These are phyloP conservation scores for Acrocalymma vagum DNA, from an alignment of 2,329 filamentous ascomycete species.

Conservation along the genomic window DNA sequence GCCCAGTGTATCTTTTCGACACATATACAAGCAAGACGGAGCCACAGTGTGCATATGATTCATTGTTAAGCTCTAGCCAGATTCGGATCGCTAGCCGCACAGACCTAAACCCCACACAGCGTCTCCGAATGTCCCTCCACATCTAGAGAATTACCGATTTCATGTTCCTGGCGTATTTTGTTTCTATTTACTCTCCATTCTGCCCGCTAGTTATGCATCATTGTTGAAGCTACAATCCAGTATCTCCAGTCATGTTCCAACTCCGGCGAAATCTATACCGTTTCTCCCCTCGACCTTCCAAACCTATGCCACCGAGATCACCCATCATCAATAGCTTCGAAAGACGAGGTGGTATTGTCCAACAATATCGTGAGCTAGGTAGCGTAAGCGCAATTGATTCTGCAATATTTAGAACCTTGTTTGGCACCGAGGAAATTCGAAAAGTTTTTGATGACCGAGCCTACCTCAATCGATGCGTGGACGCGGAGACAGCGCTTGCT, in stretches of 20 bases:
- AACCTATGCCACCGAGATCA: too few species aligned
- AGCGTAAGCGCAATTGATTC: slow-evolving; percentile 57
- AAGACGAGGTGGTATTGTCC: too few species aligned
- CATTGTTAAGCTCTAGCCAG: too few species aligned
- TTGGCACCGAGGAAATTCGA: slow-evolving; percentile 61
- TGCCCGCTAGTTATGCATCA: slow-evolving; percentile 8
- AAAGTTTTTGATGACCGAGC: slow-evolving; percentile 60
- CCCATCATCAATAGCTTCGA: too few species aligned
- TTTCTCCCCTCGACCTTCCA: slow-evolving; percentile 22
- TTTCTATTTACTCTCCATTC: slow-evolving; percentile 11
- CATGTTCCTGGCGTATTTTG: slow-evolving; percentile 15
- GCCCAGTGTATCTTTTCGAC: too few species aligned
- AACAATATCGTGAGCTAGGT: slow-evolving; percentile 34
- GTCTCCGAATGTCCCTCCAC: too few species aligned
- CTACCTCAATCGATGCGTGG: slow-evolving; percentile 59
- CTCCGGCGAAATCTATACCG: slow-evolving; percentile 34
- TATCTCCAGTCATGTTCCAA: slow-evolving; percentile 34
- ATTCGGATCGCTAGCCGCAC: too few species aligned
- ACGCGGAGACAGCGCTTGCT: slow-evolving; percentile 62
- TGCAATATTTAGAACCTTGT: slow-evolving; percentile 60
- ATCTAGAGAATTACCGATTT: too few species aligned
- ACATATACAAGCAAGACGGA: too few species aligned
- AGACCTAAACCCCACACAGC: too few species aligned
- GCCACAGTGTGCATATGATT: too few species aligned
- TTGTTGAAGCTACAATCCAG: slow-evolving; percentile 12